Evolutionary conservation across 345 rosid genomes (phyloP).

Genomic region (Pistacia vera): DNA sequence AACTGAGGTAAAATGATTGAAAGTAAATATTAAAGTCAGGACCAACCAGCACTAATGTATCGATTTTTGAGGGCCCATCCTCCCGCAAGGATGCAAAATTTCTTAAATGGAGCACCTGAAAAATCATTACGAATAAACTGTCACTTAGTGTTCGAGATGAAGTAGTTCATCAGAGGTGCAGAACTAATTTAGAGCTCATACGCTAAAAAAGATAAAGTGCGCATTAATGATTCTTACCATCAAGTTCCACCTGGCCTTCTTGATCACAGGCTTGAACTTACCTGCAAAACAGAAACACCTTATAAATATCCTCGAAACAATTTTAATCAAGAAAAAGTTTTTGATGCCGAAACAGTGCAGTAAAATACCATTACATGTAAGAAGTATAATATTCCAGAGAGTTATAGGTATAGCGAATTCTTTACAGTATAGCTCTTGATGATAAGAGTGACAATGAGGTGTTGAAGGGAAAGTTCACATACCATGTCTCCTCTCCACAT

Average conservation of each 20-base stretch:
- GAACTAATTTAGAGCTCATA: too few relatives aligned
- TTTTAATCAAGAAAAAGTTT: neutral
- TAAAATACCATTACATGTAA: neutral
- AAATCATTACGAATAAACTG: neutral
- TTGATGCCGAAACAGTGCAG: neutral
- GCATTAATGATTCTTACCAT: conserved; percentile 45
- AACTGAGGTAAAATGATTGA: neutral
- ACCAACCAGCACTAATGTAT: conserved; percentile 90
- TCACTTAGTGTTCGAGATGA: neutral
- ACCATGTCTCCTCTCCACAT: conserved; percentile 99
- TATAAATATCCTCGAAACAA: neutral
- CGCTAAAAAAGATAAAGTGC: neutral
- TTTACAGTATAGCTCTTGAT: neutral
- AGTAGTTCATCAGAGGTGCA: too few relatives aligned
- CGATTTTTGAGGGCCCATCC: conserved; percentile 83
- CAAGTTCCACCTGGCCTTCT: conserved; percentile 99
- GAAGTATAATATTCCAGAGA: neutral
- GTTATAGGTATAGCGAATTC: neutral
- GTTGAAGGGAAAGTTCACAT: conserved; percentile 12
- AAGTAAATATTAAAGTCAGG: neutral
- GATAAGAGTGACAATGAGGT: neutral
- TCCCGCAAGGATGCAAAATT: conserved; percentile 69
- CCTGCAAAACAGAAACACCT: conserved; percentile 40
- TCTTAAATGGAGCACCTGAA: conserved; percentile 91
- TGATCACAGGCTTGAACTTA: conserved; percentile 93